Percentiles rank a stretch among this genome's conserved stretches.
These are phyloP conservation scores for Mortierella sp. DNA, from an alignment of 371 early-diverging fungal species.

Conservation along the genomic window DNA sequence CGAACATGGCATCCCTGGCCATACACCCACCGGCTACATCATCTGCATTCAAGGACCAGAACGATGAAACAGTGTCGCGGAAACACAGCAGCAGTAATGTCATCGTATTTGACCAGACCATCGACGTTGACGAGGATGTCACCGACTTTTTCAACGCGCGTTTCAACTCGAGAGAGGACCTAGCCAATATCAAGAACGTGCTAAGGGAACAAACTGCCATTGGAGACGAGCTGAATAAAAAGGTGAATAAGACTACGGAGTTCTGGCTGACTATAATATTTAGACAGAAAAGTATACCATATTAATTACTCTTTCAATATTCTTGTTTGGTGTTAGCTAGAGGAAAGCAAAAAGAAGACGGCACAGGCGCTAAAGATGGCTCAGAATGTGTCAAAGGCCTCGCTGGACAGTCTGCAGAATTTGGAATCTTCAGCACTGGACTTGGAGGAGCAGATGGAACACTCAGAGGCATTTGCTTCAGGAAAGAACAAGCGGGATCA, in stretches of 20 bases:
- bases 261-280: too few species aligned
- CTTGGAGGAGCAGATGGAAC: conserved; percentile 49
- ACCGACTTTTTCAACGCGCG: conserved; percentile 50
- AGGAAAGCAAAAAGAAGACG: conserved; percentile 39
- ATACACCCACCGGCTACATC: not conserved
- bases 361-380: conserved; percentile 32
- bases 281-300: not conserved
- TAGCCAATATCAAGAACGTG: conserved; percentile 29
- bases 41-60: not conserved
- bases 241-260: conserved; percentile 20
- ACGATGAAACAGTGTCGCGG: not conserved
- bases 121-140: conserved; percentile 54
- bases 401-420: conserved; percentile 21
- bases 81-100: conserved; percentile 30
- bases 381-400: conserved; percentile 23
- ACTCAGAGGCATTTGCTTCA: conserved; percentile 43
- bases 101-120: conserved; percentile 55
- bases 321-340: conserved; percentile 25
- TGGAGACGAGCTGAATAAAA: conserved; percentile 16
- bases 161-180: conserved; percentile 41
- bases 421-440: conserved; percentile 48
- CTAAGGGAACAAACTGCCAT: conserved; percentile 29
- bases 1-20: conserved; percentile 4
- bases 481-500: conserved; percentile 44
- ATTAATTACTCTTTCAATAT: not conserved